A percentile compares a stretch with the other conserved stretches of the same genome.
Evolutionary conservation across 2,329 filamentous ascomycete species (phyloP).

Genomic region (Phaeomoniella chlamydospora): DNA sequence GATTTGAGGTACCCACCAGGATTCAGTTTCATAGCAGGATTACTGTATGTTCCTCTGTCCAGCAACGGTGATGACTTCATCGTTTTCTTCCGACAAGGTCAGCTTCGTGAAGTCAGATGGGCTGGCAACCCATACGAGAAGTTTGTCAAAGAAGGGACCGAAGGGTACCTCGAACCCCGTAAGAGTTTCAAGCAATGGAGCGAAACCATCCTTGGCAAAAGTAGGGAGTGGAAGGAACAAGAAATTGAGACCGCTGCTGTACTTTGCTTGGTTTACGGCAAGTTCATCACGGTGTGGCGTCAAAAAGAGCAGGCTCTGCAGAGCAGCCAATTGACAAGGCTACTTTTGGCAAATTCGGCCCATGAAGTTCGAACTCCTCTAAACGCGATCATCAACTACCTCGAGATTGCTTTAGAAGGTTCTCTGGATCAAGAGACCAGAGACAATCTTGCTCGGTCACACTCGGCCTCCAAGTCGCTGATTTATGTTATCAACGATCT

Average conservation of each 20-base stretch:
- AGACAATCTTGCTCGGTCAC: slow-evolving; percentile 70
- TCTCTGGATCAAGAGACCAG: slow-evolving; percentile 65
- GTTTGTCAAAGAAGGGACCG: slow-evolving; percentile 55
- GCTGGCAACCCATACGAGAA: slow-evolving; percentile 80
- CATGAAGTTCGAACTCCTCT: slow-evolving; percentile 84
- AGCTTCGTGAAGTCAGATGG: slow-evolving; percentile 67
- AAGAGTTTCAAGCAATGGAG: slow-evolving; percentile 70
- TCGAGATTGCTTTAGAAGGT: slow-evolving; percentile 81
- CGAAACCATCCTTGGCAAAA: slow-evolving; percentile 68
- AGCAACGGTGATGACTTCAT: slow-evolving; percentile 70
- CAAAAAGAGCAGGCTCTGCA: slow-evolving; percentile 78
- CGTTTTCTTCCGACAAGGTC: slow-evolving; percentile 72
- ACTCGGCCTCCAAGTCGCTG: slow-evolving; percentile 81
- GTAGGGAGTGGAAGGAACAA: slow-evolving; percentile 76
- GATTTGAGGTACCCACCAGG: slow-evolving; percentile 69
- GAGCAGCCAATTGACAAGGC: slow-evolving; percentile 62
- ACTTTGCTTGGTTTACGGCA: slow-evolving; percentile 73
- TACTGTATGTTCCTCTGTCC: slow-evolving; percentile 71
- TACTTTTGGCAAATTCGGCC: slow-evolving; percentile 75
- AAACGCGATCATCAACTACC: slow-evolving; percentile 88
- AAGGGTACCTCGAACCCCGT: slow-evolving; percentile 60
- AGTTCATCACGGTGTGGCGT: slow-evolving; percentile 85
- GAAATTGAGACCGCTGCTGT: slow-evolving; percentile 82
- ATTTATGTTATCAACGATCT: slow-evolving; percentile 93
- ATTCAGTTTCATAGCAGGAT: slow-evolving; percentile 61